Evolutionary conservation across 805 yeast genomes (phyloP), one percentile per base, ranked within the genome.

Genomic region (Metschnikowia peoriensis): DNA sequence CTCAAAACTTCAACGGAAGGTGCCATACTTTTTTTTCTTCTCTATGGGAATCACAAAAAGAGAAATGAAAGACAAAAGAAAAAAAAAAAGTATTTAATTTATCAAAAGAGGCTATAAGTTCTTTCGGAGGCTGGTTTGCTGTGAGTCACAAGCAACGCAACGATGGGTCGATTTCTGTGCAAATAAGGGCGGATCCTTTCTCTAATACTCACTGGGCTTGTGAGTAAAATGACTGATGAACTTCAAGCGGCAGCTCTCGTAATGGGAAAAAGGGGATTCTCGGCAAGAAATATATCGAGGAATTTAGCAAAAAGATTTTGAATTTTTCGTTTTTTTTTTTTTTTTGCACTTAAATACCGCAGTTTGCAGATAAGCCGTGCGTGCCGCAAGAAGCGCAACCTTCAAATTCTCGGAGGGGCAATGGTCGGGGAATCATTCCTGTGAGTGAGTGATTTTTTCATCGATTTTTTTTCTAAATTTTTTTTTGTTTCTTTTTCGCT

Each of bases 201-300:
- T 40, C 51, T 47, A 48, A 53, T 52, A 67, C 74, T 70, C 75
- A 69, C 72, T 52, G 51, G 41, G 47, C 48, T n/a, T 38, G 74
- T 67, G 78, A 73, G 77, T 64, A 60, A 45, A 44, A 44, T 48
- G 50, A 45, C 35, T 48, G 55, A 53, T 47, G 64, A 57, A 35
- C 71, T 62, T 64, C 78, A 76, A 67, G 78, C 80, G 80, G 80
- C 80, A 76, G 80, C 80, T 76, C 80, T 71, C 80, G 80, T 76
- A 41, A 50, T 50, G 32, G 45, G 42, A 12, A 40, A 49, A 43
- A 12, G 38, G 32, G 28, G 29, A 29, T 44, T 28, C 44, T 48
- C 15, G 41, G 44, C 38, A 38, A 49, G 47, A 43, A 44, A 39
- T 44, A 11, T 43, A 38, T 11, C 11, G 47, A n/a, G 12, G 6